Evolutionary conservation across 2,329 filamentous ascomycete genomes (phyloP), one percentile per base, ranked within the genome.

Genomic region (Arthrobotrys megalospora): DNA sequence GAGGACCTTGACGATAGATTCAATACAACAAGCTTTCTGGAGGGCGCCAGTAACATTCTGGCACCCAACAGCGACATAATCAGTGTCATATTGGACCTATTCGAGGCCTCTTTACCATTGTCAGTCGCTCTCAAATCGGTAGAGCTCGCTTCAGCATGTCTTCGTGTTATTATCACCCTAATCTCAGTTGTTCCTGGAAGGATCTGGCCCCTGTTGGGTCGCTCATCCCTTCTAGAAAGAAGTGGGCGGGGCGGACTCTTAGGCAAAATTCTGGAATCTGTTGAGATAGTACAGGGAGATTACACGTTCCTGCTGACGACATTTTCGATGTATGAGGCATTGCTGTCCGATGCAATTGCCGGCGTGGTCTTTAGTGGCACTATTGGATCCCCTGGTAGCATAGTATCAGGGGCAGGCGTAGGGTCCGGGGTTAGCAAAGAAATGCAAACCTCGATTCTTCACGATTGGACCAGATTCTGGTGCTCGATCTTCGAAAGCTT

Each of bases 401-500:
- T 82, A 83, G 87, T 47, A 82, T 83, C 41, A 82, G 94, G 4
- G 11, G 65, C 70, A 16, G 65, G 55, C 8, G 79, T 77, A 24
- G 68, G 77, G 11, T 80, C 79, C n/a, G 81, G 81, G 12, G 80
- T 82, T 28, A 82, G 80, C 64, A 68, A 78, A 19, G 71, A 76
- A 14, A 81, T 82, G 47, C 81, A 82, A 65, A 80, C 76, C 19
- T 80, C 81, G 16, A 82, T 81, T 34, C 64, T 82, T 19, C 72
- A 77, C 36, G 80, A 80, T 32, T 82, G 80, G 92, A 96, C 80
- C 91, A 93, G 82, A 88, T 92, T 45, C 88, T 97, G 81, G 80
- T 88, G 96, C 24, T 94, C 97, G 82, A 89, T 96, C 6, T 91
- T 96, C 81, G 94, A 97, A 85, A 96, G 92, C 83, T 92, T 92